Evolutionary conservation across 129 eudicot species (phyloP).

Genomic region (Centella asiatica): DNA sequence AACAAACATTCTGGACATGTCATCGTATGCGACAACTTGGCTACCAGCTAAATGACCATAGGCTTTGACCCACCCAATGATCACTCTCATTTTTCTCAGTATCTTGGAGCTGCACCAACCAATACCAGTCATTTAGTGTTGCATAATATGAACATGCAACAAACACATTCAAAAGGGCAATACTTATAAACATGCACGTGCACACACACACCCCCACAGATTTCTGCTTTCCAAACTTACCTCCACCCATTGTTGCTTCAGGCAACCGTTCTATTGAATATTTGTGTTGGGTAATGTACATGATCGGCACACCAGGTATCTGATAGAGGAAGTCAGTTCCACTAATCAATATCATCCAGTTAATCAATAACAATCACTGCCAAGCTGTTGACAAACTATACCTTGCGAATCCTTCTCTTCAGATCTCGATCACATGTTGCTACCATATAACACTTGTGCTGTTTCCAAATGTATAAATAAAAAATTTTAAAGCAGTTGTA

Average conservation of each 20-base stretch:
- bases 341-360: background rate
- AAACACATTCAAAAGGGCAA: background rate
- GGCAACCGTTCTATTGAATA: slow-evolving; percentile 91
- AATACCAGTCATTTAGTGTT: background rate
- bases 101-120: slow-evolving; percentile 5
- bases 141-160: background rate
- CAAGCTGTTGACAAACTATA: slow-evolving; percentile 6
- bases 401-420: slow-evolving; percentile 96
- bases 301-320: slow-evolving; percentile 98
- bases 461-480: slow-evolving; percentile 18
- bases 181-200: too few relatives aligned
- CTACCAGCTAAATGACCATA: too few relatives aligned
- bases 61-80: background rate
- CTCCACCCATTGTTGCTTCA: slow-evolving; percentile 99
- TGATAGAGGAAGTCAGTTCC: slow-evolving; percentile 14
- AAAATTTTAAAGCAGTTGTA: background rate
- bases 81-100: background rate
- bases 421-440: slow-evolving; percentile 98
- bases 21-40: too few relatives aligned
- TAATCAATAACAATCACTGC: background rate
- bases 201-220: background rate
- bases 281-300: slow-evolving; percentile 83
- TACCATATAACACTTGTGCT: slow-evolving; percentile 97
- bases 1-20: too few relatives aligned
- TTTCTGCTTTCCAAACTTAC: slow-evolving; percentile 41